Evolutionary conservation across 768 basidiomycete genomes (phyloP), one percentile per base, ranked within the genome.

Genomic region (Boletus vermiculosoides): DNA sequence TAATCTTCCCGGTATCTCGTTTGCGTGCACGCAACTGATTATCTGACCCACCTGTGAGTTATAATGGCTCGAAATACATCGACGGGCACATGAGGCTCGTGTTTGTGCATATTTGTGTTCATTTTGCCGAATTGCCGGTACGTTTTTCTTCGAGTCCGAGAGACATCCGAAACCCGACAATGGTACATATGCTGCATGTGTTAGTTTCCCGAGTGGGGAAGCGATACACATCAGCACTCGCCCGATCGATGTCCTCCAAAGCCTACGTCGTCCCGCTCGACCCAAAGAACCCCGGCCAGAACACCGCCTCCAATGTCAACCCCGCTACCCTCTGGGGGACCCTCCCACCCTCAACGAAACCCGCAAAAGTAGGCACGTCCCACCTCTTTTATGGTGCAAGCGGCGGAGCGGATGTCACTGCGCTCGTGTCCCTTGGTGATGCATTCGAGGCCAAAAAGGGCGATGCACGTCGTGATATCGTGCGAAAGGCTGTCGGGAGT

Each of bases 401-500:
- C 4, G 82, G 83, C 3, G 56, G 64, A 12, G 71, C 70, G 12
- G 63, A 71, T 12, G 71, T 85, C 44, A 80, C 84, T 1, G 77
- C 83, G 0, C 68, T 88, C 16, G 78, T 83, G 10, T 84, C 85
- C 34, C 74, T 87, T 9, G 86, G 86, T 0, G 82, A 83, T 0
- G 78, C 72, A 2, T 87, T 82, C 64, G 67, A 73, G 4, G 59
- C 63, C 37, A 83, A 83, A 63, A 75, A 70, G 7, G 76, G 65
- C 1, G 72, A 75, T 25, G 69, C 77, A 36, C 81, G 76, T 65
- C 75, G 85, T n/a, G 91, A 93, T 68, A 59, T 83, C 5, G 77
- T 92, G 33, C 78, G 91, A 63, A 84, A 82, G 63, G 80, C 88
- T 11, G 80, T 92, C 15, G 92, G 87, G 11, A 82, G 78, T 49